phyloP scores from a whole-genome alignment of 1,284 basidiomycete genomes.

The Neolentinus lepideus region DNA sequence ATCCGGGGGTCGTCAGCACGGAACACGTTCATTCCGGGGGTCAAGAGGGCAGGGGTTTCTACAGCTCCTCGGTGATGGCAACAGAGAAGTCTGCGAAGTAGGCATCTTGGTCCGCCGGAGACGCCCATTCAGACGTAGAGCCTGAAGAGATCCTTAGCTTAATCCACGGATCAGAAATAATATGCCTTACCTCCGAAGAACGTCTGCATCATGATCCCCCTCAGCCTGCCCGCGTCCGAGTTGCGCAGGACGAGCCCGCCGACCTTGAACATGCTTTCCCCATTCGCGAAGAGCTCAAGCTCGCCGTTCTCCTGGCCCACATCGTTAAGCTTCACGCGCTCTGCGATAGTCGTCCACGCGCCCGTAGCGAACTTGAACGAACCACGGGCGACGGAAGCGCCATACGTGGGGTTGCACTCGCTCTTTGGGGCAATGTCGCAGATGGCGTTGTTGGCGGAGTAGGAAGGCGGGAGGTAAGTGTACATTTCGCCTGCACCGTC shows the following conservation, averaged over 20 bases:
- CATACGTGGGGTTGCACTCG: slow-evolving; percentile 55
- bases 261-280: slow-evolving; percentile 48
- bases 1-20: no score
- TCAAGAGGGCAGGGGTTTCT: no score
- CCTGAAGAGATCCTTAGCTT: slow-evolving; percentile 22
- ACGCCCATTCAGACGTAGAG: slow-evolving; percentile 38
- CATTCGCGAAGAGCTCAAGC: slow-evolving; percentile 50
- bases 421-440: slow-evolving; percentile 47
- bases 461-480: slow-evolving; percentile 43
- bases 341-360: slow-evolving; percentile 52
- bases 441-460: slow-evolving; percentile 41
- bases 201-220: slow-evolving; percentile 60
- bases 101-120: slow-evolving; percentile 46
- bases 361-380: slow-evolving; percentile 57
- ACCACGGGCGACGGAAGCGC: slow-evolving; percentile 70
- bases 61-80: slow-evolving; percentile 45
- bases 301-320: slow-evolving; percentile 50
- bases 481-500: slow-evolving; percentile 49
- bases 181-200: slow-evolving; percentile 54
- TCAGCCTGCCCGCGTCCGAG: slow-evolving; percentile 35
- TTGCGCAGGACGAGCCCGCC: slow-evolving; percentile 41
- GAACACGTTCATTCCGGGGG: no score
- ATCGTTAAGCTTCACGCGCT: slow-evolving; percentile 60
- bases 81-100: slow-evolving; percentile 64
- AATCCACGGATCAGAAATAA: slow-evolving; percentile 3